A percentile compares a stretch with the other conserved stretches of the same genome.
phyloP scores from a whole-genome alignment of 129 eudicot genomes.

The Artemisia annua region DNA sequence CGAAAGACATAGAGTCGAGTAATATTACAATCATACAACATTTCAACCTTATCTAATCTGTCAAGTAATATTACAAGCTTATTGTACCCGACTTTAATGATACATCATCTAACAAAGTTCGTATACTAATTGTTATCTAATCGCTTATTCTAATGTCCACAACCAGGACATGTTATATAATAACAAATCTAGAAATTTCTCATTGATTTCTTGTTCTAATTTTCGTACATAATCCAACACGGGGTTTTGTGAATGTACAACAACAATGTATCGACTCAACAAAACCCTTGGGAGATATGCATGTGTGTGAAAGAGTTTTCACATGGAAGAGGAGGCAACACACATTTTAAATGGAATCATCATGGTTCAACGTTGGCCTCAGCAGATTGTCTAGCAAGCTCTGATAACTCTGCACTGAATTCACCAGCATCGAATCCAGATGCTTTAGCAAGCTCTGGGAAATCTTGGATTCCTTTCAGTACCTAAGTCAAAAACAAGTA shows the following conservation, averaged over 20 bases:
- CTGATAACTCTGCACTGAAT: slow-evolving; percentile 32
- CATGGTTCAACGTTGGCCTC: slow-evolving; percentile 35
- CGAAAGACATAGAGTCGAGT: background rate
- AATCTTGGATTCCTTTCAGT: slow-evolving; percentile 54
- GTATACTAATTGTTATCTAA: background rate
- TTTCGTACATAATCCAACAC: background rate
- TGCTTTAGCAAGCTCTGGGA: slow-evolving; percentile 67
- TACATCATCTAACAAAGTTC: background rate
- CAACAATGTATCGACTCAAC: slow-evolving; percentile 3
- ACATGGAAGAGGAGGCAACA: background rate
- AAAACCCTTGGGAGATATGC: background rate
- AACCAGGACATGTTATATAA: background rate
- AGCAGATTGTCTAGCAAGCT: slow-evolving; percentile 34
- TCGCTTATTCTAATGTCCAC: background rate
- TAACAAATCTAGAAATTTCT: background rate
- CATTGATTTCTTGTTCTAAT: background rate
- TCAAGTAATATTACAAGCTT: background rate
- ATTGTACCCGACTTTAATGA: background rate
- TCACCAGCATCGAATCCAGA: slow-evolving; percentile 63
- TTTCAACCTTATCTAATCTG: background rate
- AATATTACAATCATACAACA: background rate
- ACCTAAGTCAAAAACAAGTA: slow-evolving; percentile 43
- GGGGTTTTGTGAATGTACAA: slow-evolving; percentile 2
- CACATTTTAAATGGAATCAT: slow-evolving; percentile 2
- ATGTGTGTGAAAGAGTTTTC: slow-evolving; percentile 17